These are phyloP conservation scores for Fistulinella cinereoalba DNA, from an alignment of 1,284 basidiomycete species.

Conservation along the genomic window DNA sequence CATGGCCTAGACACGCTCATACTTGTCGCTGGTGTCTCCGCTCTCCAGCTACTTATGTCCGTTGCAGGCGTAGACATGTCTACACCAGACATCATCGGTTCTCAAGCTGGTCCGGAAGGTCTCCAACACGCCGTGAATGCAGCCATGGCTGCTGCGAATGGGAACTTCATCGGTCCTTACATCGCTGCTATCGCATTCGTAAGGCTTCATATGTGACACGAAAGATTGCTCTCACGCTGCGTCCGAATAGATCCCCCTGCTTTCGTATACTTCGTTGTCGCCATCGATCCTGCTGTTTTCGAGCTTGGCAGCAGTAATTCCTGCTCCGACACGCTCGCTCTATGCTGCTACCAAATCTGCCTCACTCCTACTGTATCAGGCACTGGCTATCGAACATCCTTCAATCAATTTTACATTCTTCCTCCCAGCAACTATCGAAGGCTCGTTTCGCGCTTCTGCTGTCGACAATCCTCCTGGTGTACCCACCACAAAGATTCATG, in stretches of 20 bases:
- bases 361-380: conserved; percentile 74
- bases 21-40: conserved; percentile 84
- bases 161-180: conserved; percentile 67
- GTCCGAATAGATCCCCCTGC: conserved; percentile 65
- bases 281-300: conserved; percentile 82
- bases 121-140: conserved; percentile 53
- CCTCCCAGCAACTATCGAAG: conserved; percentile 66
- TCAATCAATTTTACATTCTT: conserved; percentile 55
- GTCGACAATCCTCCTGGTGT: conserved; percentile 53
- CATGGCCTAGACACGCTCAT: conserved; percentile 81
- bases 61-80: conserved; percentile 60
- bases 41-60: conserved; percentile 74
- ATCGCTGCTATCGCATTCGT: conserved; percentile 67
- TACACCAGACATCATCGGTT: conserved; percentile 31
- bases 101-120: conserved; percentile 45
- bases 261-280: conserved; percentile 62
- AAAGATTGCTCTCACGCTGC: background rate
- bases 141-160: conserved; percentile 50
- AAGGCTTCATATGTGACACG: conserved; percentile 27
- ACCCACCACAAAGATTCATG: conserved; percentile 33
- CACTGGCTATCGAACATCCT: conserved; percentile 78
- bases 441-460: conserved; percentile 76
- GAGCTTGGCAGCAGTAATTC: conserved; percentile 76
- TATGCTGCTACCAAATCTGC: conserved; percentile 87
- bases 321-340: conserved; percentile 82